Evolutionary conservation across 2,329 filamentous ascomycete species (phyloP).

Genomic region (Phaeomoniella chlamydospora): DNA sequence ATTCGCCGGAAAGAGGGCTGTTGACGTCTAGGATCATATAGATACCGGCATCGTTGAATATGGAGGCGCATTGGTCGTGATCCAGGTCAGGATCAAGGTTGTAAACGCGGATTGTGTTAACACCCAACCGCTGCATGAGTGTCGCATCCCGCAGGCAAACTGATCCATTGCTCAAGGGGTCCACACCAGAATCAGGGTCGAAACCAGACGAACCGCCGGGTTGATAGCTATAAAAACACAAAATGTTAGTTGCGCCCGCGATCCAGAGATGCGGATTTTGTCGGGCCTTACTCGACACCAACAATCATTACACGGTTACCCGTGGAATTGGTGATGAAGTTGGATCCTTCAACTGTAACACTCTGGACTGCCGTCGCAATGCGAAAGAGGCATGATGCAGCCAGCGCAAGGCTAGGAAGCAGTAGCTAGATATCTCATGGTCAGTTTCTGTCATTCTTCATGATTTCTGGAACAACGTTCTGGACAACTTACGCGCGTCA

Average conservation of each 20-base stretch:
- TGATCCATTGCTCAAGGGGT: conserved; percentile 43
- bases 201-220: conserved; percentile 47
- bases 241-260: too few relatives aligned
- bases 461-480: too few relatives aligned
- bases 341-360: conserved; percentile 41
- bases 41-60: conserved; percentile 52
- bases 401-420: neutral
- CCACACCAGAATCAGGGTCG: conserved; percentile 26
- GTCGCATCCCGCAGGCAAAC: conserved; percentile 48
- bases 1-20: conserved; percentile 40
- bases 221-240: conserved; percentile 33
- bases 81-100: conserved; percentile 45
- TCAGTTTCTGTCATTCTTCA: neutral
- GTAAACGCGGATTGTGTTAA: conserved; percentile 51
- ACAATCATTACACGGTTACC: conserved; percentile 47
- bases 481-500: too few relatives aligned
- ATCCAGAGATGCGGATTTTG: neutral
- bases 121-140: conserved; percentile 47
- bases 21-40: conserved; percentile 55
- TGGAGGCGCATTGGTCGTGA: conserved; percentile 47
- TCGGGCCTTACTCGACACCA: conserved; percentile 39
- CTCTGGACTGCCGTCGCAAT: conserved; percentile 38
- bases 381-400: conserved; percentile 20
- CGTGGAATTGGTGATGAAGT: conserved; percentile 46
- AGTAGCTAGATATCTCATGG: neutral